Conservation (phyloP, 179 eudicot genomes). For the Heliamphora pulchella region DNA sequence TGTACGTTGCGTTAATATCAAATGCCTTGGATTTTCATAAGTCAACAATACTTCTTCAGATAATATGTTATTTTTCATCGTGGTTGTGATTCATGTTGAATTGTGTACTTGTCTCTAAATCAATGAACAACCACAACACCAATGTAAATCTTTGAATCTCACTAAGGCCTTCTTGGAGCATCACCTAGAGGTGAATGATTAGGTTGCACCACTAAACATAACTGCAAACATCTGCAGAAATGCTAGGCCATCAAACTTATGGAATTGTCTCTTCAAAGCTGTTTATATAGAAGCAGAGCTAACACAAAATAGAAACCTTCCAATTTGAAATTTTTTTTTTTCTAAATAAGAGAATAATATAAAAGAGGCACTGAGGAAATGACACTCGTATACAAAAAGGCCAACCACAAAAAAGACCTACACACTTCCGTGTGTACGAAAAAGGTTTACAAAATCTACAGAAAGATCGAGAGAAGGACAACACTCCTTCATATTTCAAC, state of each 20-base stretch:
- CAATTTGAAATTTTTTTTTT: not conserved
- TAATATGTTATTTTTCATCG: not conserved
- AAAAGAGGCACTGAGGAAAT: too few relatives aligned
- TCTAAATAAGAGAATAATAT: too few relatives aligned
- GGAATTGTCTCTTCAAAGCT: slow-evolving; percentile 6
- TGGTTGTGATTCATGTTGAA: not conserved
- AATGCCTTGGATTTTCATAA: not conserved
- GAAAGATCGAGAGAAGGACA: too few relatives aligned
- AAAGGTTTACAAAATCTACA: too few relatives aligned
- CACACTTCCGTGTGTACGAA: too few relatives aligned
- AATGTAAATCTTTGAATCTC: not conserved
- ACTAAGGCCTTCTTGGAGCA: not conserved
- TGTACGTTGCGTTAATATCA: not conserved
- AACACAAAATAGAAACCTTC: not conserved
- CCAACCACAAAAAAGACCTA: too few relatives aligned
- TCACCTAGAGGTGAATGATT: not conserved
- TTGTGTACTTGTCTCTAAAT: not conserved
- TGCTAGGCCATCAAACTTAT: not conserved
- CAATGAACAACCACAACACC: not conserved
- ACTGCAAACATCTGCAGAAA: not conserved
- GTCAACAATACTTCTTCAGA: not conserved
- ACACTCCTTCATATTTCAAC: too few relatives aligned
- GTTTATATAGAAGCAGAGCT: not conserved
- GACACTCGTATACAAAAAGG: too few relatives aligned
- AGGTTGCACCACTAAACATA: not conserved